phyloP scores from a whole-genome alignment of 1,284 basidiomycete species.

The Tilletia walkeri region DNA sequence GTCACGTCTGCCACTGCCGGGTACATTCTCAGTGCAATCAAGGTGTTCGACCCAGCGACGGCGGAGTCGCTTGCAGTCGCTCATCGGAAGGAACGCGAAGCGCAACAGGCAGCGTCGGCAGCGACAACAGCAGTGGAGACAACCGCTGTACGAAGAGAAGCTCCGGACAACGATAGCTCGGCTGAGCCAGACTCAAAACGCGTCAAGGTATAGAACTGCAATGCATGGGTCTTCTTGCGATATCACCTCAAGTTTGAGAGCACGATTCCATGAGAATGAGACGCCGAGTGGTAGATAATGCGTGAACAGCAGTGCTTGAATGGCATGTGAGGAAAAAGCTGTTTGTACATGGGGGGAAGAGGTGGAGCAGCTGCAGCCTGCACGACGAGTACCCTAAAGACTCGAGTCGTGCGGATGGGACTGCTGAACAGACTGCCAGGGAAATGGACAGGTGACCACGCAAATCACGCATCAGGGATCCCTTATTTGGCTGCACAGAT shows the following conservation, averaged over 20 bases:
- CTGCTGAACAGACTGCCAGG: conserved; percentile 3
- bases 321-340: no score
- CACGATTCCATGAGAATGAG: no score
- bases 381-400: no score
- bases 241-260: no score
- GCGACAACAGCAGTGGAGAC: neutral
- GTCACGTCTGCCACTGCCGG: conserved; percentile 83
- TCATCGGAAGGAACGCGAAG: neutral
- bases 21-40: conserved; percentile 77
- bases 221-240: no score
- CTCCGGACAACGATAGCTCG: neutral
- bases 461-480: neutral
- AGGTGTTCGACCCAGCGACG: conserved; percentile 60
- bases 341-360: no score
- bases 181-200: conserved; percentile 5
- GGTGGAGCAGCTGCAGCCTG: no score
- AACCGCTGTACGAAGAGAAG: neutral
- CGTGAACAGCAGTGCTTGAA: no score
- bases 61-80: neutral
- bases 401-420: no score
- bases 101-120: neutral
- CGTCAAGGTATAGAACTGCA: neutral
- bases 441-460: neutral
- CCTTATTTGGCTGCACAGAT: neutral
- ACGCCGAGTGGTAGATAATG: no score